Evolutionary conservation across 2,329 filamentous ascomycete species (phyloP).

Genomic region (Aspergillus clavatus): DNA sequence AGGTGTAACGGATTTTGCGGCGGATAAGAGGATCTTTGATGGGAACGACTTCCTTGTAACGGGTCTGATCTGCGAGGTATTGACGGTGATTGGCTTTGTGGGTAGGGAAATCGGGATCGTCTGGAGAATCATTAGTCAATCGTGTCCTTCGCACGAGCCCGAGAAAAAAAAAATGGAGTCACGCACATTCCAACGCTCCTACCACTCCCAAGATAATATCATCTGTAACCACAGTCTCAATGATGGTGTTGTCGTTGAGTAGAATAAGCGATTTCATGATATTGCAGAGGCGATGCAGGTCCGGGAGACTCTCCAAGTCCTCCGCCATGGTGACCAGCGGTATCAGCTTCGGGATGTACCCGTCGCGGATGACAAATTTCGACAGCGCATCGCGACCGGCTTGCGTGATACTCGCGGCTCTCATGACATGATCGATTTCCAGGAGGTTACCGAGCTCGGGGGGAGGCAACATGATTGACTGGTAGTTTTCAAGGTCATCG

Average conservation of each 20-base stretch:
- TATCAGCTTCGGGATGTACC: conserved; percentile 82
- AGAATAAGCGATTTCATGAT: conserved; percentile 97
- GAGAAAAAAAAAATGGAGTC: not conserved
- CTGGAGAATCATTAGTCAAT: conserved; percentile 39
- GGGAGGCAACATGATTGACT: conserved; percentile 67
- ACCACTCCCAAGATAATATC: conserved; percentile 86
- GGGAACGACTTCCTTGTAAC: conserved; percentile 92
- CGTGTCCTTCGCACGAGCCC: not conserved
- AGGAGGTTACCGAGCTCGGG: conserved; percentile 76
- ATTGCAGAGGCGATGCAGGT: conserved; percentile 88
- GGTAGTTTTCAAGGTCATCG: conserved; percentile 75
- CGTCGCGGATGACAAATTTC: conserved; percentile 78
- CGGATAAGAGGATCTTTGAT: conserved; percentile 79
- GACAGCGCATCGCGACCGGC: conserved; percentile 78
- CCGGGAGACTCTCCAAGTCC: conserved; percentile 78
- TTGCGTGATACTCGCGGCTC: conserved; percentile 67
- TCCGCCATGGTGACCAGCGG: conserved; percentile 85
- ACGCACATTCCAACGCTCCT: conserved; percentile 78
- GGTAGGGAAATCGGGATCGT: conserved; percentile 94
- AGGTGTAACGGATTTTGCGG: conserved; percentile 92
- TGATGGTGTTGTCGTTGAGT: conserved; percentile 89
- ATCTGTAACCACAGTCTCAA: conserved; percentile 89
- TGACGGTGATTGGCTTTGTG: conserved; percentile 97
- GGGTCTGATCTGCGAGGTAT: conserved; percentile 80
- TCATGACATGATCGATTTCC: conserved; percentile 81